Evolutionary conservation across 2,329 filamentous ascomycete genomes (phyloP).

Genomic region (Teratosphaeria zuluensis): DNA sequence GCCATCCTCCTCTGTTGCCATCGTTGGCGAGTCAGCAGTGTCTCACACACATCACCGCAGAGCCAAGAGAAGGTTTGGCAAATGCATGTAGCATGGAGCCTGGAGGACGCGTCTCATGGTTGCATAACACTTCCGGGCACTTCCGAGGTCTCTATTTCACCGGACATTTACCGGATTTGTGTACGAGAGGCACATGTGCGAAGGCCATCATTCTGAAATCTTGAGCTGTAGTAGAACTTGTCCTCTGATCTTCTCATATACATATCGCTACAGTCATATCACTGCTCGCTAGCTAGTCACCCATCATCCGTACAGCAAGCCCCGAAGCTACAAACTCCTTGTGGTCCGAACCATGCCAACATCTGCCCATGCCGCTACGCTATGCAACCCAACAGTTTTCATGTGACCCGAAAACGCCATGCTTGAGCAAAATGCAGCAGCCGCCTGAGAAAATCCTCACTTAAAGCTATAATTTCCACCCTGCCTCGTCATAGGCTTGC

Average conservation of each 20-base stretch:
- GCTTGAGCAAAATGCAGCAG: background rate
- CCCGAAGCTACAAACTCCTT: background rate
- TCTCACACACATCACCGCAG: background rate
- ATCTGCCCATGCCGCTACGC: background rate
- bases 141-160: no score
- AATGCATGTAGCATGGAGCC: background rate
- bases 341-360: background rate
- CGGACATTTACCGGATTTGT: no score
- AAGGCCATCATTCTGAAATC: no score
- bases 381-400: background rate
- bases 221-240: background rate
- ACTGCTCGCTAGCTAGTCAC: background rate
- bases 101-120: background rate
- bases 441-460: slow-evolving; percentile 2
- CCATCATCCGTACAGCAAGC: background rate
- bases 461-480: slow-evolving; percentile 35
- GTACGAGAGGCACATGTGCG: no score
- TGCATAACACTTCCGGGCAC: background rate
- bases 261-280: background rate
- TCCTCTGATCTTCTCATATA: background rate
- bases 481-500: slow-evolving; percentile 42
- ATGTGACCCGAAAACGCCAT: background rate
- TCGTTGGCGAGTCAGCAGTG: background rate
- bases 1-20: background rate
- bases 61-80: background rate